Evolutionary conservation across 2,329 filamentous ascomycete species (phyloP), one percentile per base, ranked within the genome.

Genomic region (Epichloe brachyelytri): DNA sequence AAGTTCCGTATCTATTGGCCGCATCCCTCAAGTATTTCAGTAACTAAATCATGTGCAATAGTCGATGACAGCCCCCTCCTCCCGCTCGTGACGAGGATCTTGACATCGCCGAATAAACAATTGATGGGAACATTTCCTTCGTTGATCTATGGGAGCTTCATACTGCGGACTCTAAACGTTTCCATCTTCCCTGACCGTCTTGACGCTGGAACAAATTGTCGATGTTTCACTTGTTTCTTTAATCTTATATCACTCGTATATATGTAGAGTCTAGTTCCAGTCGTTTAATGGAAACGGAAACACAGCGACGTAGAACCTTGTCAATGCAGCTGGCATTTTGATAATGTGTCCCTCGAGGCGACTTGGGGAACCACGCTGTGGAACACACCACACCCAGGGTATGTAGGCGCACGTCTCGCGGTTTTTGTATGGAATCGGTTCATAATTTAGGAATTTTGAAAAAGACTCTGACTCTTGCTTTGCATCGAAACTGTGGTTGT

Each of bases 11-110:
- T 19, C n/a, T 19, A 34, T 39, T 19, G 26, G 26, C 19, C 38
- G 20, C 12, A 43, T 37, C 41, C 14, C 6, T 2, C 12, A 40
- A 26, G 15, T 3, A 11, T 14, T 6, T 4, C 14, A 14, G 20
- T 37, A 38, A 43, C 40, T 43, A 44, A 43, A 36, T 17, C 0
- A 14, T 26, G 4, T 38, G 1, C 19, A 15, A 12, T 44, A 53
- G 52, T 50, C 46, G 55, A 57, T 62, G 88, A 94, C 59, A 88
- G 86, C 61, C 85, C 88, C 81, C 87, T 56, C 83, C 86, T 57
- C 82, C 87, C 56, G 84, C 82, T 60, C 88, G 53, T 40, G 53
- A 95, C 64, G 93, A 98, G 68, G 93, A 98, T 65, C 80, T 97
- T 65, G 93, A 98, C 68, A 90, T 93, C 64, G 91, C 90, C 63